Base-by-base conservation (phyloP, 139 green algal species). In the Picocystis salinarum region DNA sequence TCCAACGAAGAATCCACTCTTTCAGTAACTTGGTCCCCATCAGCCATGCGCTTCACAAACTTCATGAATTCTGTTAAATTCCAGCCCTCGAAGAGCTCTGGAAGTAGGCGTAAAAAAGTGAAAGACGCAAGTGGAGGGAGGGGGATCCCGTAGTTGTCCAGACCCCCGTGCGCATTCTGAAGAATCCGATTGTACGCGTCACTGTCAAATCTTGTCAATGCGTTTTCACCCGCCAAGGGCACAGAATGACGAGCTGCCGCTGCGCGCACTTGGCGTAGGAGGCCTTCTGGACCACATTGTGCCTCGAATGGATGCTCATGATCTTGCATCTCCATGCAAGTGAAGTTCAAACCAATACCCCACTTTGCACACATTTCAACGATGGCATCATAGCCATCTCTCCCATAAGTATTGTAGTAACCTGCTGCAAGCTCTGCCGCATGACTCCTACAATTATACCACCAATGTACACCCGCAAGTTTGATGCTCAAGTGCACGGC, bases 311-410 rank as follows among this genome's bases (percentile, higher is more conserved):
- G 82, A 54, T 98, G 86, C 69, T 99, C 89, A 46, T 72, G 83
- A 67, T 99, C 89, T 11, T 78, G 66, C 89, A 98, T 98, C 70
- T 99, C 89, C 20, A 96, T 80, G 54, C 88, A 97, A 19, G 89
- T 99, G 70, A 99, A 98, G 59, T 67, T 82, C 25, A 91, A 58
- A 5, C 59, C 56, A 0, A 68, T 73, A 15, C 74, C 58, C 49
- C 88, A 52, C 36, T 52, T 62, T 22, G 45, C 42, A 4, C 77
- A 47, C 52, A 82, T 59, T 24, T 71, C 50, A 7, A 85, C 22
- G 44, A n/a, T n/a, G n/a, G n/a, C n/a, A n/a, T n/a, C n/a, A 59
- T 92, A 93, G n/a, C 88, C 85, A 54, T 94, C 70, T 17, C 74
- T 67, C 39, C 85, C 63, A 3, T 77, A 59, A 30, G 81, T 88